Evolutionary conservation across 2,329 filamentous ascomycete genomes (phyloP).

Genomic region (Colletotrichum horii): DNA sequence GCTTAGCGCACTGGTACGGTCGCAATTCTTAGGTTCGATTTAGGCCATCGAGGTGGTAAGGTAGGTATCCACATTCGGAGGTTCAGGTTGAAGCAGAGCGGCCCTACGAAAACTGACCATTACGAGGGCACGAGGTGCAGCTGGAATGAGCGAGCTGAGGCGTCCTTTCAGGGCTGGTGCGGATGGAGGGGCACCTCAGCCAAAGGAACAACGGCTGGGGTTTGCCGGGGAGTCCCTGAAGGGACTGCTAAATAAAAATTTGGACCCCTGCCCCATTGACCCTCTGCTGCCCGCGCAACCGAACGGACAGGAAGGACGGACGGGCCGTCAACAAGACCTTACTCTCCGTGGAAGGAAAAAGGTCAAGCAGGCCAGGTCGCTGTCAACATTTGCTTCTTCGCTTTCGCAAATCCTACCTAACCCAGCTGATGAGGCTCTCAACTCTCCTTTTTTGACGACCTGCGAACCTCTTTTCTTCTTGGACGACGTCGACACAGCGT

Average conservation of each 20-base stretch:
- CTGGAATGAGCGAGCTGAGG: neutral
- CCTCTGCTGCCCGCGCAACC: constrained; percentile 21
- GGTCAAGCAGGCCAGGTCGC: neutral
- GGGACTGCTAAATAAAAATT: constrained; percentile 7
- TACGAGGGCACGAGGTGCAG: neutral
- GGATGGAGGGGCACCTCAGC: constrained; percentile 1
- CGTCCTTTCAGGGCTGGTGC: neutral
- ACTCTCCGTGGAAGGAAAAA: neutral
- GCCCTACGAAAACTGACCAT: neutral
- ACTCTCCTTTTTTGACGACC: neutral
- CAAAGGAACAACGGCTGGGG: neutral
- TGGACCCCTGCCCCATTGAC: constrained; percentile 16
- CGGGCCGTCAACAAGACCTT: constrained; percentile 12
- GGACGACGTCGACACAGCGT: neutral
- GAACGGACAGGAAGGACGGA: constrained; percentile 4
- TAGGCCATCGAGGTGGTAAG: neutral
- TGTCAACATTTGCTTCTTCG: constrained; percentile 11
- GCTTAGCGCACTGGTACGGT: neutral
- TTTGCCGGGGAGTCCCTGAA: constrained; percentile 14
- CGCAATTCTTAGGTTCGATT: neutral
- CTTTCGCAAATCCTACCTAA: neutral
- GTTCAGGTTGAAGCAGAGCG: neutral
- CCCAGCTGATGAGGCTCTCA: neutral
- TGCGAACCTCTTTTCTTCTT: neutral
- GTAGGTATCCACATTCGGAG: neutral